These are phyloP conservation scores for Kockovaella imperatae DNA, from an alignment of 768 basidiomycete genomes.

Conservation along the genomic window DNA sequence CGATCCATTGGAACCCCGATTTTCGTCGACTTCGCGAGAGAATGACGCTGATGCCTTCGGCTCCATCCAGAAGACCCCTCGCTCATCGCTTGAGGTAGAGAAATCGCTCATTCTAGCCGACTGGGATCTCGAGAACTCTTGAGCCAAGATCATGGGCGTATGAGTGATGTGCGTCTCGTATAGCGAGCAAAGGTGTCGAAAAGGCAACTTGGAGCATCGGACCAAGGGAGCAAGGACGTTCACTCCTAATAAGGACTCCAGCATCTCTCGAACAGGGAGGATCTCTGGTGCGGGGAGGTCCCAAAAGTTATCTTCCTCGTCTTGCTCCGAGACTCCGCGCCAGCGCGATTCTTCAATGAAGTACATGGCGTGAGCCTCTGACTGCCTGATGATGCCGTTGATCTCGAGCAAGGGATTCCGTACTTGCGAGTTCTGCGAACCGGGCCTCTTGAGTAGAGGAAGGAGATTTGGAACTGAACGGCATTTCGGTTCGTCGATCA, in stretches of 20 bases:
- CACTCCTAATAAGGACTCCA: conserved; percentile 39
- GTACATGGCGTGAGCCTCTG: no score
- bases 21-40: neutral
- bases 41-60: conserved; percentile 5
- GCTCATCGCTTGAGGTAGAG: conserved; percentile 44
- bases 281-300: conserved; percentile 27
- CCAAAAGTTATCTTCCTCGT: neutral
- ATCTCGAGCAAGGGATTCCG: no score
- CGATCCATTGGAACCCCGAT: neutral
- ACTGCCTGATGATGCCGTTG: no score
- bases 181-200: conserved; percentile 47
- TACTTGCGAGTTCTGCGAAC: no score
- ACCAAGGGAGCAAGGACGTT: conserved; percentile 48
- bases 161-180: conserved; percentile 49
- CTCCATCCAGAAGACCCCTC: conserved; percentile 48
- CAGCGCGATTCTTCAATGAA: no score
- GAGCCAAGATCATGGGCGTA: conserved; percentile 51
- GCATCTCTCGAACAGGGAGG: conserved; percentile 42
- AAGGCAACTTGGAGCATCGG: conserved; percentile 49
- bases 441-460: no score
- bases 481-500: no score
- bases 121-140: conserved; percentile 49
- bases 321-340: neutral
- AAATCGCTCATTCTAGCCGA: conserved; percentile 48
- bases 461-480: no score